These are phyloP conservation scores for Fusarium sacchari DNA, from an alignment of 2,329 filamentous ascomycete species.

Conservation along the genomic window DNA sequence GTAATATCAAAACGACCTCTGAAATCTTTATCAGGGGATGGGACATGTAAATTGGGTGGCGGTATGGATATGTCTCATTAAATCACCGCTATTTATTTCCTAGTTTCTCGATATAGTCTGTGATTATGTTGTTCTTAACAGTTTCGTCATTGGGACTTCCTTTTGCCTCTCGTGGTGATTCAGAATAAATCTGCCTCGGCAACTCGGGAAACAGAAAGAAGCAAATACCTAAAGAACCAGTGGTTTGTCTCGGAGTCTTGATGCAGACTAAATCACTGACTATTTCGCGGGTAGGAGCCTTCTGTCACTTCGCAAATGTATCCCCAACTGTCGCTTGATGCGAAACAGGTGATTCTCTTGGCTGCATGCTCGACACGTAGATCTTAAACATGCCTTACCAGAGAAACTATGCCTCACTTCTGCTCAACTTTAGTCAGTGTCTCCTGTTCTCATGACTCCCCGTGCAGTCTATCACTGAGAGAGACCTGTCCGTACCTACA, in stretches of 20 bases:
- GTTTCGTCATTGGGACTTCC: not conserved
- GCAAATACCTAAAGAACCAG: slow-evolving; percentile 22
- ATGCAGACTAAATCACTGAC: slow-evolving; percentile 16
- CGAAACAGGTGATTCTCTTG: not conserved
- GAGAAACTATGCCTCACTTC: not conserved
- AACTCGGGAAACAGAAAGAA: slow-evolving; percentile 13
- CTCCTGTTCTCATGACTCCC: not conserved
- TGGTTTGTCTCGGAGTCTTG: slow-evolving; percentile 1
- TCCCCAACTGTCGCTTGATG: slow-evolving; percentile 2
- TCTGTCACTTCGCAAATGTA: not conserved
- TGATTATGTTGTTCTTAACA: not conserved
- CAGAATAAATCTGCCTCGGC: not conserved
- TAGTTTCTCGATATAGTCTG: not conserved
- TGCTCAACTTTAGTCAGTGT: not conserved
- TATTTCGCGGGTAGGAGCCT: not conserved
- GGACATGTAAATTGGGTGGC: not conserved
- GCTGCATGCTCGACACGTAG: not conserved
- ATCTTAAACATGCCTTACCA: not conserved
- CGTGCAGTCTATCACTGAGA: not conserved
- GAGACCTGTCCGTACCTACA: not conserved
- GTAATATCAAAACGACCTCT: not conserved
- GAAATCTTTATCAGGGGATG: not conserved
- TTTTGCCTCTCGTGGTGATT: not conserved
- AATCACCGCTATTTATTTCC: not conserved
- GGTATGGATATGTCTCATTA: not conserved